Evolutionary conservation across 345 rosid genomes (phyloP).

Genomic region (Streptanthus diversifolius): DNA sequence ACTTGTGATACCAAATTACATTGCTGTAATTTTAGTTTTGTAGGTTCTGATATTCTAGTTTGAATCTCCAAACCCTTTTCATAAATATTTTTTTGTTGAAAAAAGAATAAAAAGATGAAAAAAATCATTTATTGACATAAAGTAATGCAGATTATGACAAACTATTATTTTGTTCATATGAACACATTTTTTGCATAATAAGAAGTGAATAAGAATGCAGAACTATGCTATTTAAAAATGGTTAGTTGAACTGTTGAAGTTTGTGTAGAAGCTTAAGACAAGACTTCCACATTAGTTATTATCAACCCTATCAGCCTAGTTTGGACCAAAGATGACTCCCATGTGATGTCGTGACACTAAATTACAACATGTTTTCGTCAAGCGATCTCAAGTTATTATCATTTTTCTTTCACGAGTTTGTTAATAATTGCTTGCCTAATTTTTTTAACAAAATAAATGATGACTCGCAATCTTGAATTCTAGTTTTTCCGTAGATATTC

Average conservation of each 20-base stretch:
- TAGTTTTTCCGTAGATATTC: background rate
- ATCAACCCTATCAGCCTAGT: slow-evolving; percentile 23
- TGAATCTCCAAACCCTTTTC: background rate
- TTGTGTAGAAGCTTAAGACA: slow-evolving; percentile 22
- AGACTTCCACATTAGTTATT: slow-evolving; percentile 3
- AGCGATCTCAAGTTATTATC: slow-evolving; percentile 34
- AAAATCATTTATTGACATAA: background rate
- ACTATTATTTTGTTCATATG: background rate
- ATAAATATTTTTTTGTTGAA: background rate
- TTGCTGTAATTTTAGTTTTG: background rate
- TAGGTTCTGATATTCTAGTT: background rate
- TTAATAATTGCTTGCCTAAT: background rate
- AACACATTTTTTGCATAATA: background rate
- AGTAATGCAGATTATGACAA: background rate
- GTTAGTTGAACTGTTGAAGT: slow-evolving; percentile 10
- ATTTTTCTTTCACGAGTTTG: slow-evolving; percentile 14
- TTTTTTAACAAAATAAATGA: background rate
- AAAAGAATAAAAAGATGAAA: background rate
- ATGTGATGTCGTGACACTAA: slow-evolving; percentile 30
- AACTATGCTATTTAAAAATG: background rate
- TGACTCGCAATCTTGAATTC: background rate
- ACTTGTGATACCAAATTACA: background rate
- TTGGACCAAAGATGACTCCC: slow-evolving; percentile 23
- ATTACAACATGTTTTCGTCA: slow-evolving; percentile 29
- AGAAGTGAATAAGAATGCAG: background rate